Conservation (phyloP, 2,329 filamentous ascomycete species). For the Proliferodiscus dingleyae region DNA sequence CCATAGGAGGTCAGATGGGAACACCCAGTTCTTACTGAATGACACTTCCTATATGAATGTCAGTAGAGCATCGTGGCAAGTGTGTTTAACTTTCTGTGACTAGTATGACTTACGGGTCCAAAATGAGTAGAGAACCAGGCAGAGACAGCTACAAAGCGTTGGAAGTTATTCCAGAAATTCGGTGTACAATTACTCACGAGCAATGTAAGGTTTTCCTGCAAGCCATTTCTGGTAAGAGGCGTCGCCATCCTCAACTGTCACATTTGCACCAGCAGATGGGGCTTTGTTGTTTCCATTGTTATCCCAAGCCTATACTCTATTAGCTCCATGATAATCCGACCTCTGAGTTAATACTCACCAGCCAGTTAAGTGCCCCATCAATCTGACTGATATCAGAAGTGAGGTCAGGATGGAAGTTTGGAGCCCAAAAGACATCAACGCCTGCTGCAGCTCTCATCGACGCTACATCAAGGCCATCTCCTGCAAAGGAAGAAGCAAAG, state of each 20-base stretch:
- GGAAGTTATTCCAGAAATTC: not conserved
- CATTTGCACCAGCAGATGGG: constrained; percentile 15
- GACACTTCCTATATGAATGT: constrained; percentile 15
- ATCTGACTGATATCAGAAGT: constrained; percentile 12
- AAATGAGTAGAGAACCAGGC: constrained; percentile 33
- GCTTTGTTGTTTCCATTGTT: constrained; percentile 24
- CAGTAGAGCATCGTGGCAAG: constrained; percentile 35
- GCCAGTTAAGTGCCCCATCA: constrained; percentile 23
- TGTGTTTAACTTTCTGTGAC: constrained; percentile 32
- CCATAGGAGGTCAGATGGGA: constrained; percentile 36
- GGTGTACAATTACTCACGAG: constrained; percentile 5
- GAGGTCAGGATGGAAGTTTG: constrained; percentile 22
- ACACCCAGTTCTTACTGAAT: constrained; percentile 39
- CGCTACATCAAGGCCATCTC: constrained; percentile 40
- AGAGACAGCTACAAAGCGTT: constrained; percentile 26
- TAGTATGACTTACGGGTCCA: constrained; percentile 44
- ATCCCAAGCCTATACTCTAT: constrained; percentile 15
- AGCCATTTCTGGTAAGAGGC: constrained; percentile 15
- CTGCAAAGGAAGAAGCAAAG: constrained; percentile 45
- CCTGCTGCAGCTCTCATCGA: constrained; percentile 33
- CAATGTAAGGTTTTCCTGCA: constrained; percentile 21
- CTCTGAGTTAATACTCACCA: constrained; percentile 5
- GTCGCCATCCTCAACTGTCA: constrained; percentile 20
- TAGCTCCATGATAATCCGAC: too few relatives aligned
- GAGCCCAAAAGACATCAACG: constrained; percentile 20